Evolutionary conservation across 2,329 filamentous ascomycete species (phyloP), one percentile per base, ranked within the genome.

Genomic region (Huntiella omanensis): DNA sequence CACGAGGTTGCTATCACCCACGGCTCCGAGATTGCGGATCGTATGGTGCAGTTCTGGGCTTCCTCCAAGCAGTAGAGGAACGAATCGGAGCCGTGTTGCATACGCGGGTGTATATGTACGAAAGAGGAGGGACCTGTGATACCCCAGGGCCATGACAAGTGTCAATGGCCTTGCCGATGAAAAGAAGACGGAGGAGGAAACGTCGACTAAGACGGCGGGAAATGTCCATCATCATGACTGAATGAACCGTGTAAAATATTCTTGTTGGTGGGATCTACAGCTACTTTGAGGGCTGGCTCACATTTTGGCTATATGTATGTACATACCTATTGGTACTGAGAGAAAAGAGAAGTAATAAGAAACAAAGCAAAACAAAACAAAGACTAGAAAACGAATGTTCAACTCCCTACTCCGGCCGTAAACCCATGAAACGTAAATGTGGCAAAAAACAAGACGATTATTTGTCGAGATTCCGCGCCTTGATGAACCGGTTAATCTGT

Each of bases 1-100:
- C 82, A 86, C 56, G 80, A 84, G 55, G 63, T 85, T 50, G 76
- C 75, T 1, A 75, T 83, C 52, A 71, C 71, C 10, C 69, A 68
- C 47, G 73, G 72, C 2, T 61, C 64, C 7, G 69, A 75, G 46
- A 67, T 83, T 47, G 75, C 73, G 1, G 58, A 64, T 12, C 52
- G 58, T 40, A 45, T 52, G 40, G 22, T 44, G 13, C 33, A 17
- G n/a, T 47, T 43, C 33, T 52, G 49, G 46, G 19, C 22, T 10
- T 17, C 33, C 11, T 40, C 34, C 13, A 41, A n/a, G 19, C 15
- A 33, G 11, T 34, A 10, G 22, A 33, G 8, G 12, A 35, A 19
- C 33, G 10, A 28, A 8, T 12, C 12, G 13, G 22, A 28, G 6
- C 22, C 22, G 22, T 10, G 22, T 28, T 28, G 10, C 3, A 41